A percentile compares a stretch with the other conserved stretches of the same genome.
Conservation (phyloP, 2,329 filamentous ascomycete species). For the Helminthosporium solani region DNA sequence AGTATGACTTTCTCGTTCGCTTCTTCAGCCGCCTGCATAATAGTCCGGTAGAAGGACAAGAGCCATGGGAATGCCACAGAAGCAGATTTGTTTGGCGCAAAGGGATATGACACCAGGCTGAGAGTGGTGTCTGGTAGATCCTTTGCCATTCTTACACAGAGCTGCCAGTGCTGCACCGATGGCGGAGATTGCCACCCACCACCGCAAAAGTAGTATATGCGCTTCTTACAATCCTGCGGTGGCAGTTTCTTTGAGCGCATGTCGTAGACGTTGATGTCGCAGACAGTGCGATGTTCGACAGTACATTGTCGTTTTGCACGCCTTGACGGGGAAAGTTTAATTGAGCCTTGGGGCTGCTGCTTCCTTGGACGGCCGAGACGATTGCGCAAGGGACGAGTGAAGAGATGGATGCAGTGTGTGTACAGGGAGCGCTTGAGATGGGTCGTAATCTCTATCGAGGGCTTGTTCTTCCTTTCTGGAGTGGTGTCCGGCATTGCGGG, state of each 20-base stretch:
- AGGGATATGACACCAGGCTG: constrained; percentile 54
- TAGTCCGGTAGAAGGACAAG: constrained; percentile 45
- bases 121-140: constrained; percentile 46
- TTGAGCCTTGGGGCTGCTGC: constrained; percentile 45
- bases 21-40: constrained; percentile 44
- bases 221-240: constrained; percentile 27
- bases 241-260: no score
- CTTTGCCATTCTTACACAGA: constrained; percentile 49
- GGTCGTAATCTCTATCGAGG: constrained; percentile 36
- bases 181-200: constrained; percentile 59
- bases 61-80: constrained; percentile 51
- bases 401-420: constrained; percentile 41
- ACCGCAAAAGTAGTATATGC: constrained; percentile 58
- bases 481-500: not conserved
- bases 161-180: constrained; percentile 53
- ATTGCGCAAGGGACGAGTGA: constrained; percentile 42
- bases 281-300: constrained; percentile 44
- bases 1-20: constrained; percentile 50
- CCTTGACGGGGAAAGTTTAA: constrained; percentile 40
- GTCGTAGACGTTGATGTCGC: constrained; percentile 51
- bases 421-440: constrained; percentile 43
- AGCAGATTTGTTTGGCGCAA: constrained; percentile 57
- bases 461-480: constrained; percentile 1
- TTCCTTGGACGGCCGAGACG: constrained; percentile 33
- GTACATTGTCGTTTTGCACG: constrained; percentile 36